phyloP scores from a whole-genome alignment of 1,139 yeast species.

The Protomyces inouyei region DNA sequence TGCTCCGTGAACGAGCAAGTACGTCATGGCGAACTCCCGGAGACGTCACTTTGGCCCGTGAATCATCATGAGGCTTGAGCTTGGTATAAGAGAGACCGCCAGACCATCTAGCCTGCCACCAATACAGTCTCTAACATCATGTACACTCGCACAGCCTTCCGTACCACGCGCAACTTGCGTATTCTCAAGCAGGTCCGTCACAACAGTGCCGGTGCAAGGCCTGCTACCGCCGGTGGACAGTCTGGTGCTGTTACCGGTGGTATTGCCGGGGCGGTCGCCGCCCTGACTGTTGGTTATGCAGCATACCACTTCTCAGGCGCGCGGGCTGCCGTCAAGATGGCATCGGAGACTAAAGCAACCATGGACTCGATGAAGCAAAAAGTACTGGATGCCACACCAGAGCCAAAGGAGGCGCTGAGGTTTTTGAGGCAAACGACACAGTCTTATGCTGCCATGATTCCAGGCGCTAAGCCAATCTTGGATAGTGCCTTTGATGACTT shows the following conservation, averaged over 20 bases:
- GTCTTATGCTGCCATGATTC: conserved; percentile 24
- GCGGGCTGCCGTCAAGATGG: conserved; percentile 26
- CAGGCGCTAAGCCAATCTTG: conserved; percentile 25
- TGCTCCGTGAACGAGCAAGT: no score
- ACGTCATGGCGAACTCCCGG: no score
- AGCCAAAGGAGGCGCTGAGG: conserved; percentile 17
- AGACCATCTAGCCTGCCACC: no score
- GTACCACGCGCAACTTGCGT: conserved; percentile 20
- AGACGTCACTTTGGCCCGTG: no score
- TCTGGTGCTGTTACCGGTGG: conserved; percentile 24
- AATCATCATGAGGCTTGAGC: no score
- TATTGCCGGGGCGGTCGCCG: conserved; percentile 26
- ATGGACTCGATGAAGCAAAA: conserved; percentile 25
- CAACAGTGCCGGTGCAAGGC: conserved; percentile 7
- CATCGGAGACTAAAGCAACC: conserved; percentile 26
- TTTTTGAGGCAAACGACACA: conserved; percentile 12
- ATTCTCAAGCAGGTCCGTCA: conserved; percentile 18
- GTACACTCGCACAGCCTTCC: conserved; percentile 14
- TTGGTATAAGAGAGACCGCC: no score
- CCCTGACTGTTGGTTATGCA: conserved; percentile 19
- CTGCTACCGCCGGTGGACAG: conserved; percentile 17
- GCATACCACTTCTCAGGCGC: conserved; percentile 27
- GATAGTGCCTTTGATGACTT: conserved; percentile 23
- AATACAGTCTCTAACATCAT: neutral
- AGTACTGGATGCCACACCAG: conserved; percentile 22